Conservation (phyloP, 2,329 filamentous ascomycete species). For the Xylariaceae sp. region DNA sequence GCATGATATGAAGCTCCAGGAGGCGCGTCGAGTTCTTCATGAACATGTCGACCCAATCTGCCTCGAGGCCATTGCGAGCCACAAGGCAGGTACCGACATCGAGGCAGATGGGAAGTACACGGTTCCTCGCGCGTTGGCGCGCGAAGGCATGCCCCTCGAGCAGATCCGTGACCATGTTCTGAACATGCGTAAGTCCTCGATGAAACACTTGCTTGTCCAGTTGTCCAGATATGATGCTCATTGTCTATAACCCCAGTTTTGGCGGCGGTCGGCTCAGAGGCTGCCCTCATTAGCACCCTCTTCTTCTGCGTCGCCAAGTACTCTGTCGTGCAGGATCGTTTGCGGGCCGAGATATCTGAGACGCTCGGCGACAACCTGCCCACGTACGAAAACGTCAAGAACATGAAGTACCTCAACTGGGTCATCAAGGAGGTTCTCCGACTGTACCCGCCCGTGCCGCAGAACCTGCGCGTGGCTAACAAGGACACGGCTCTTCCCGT, state of each 20-base stretch:
- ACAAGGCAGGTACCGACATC: neutral
- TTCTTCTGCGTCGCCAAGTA: no score
- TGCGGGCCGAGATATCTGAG: slow-evolving; percentile 38
- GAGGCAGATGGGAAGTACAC: no score
- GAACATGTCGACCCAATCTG: neutral
- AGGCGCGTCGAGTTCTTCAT: neutral
- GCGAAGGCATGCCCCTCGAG: no score
- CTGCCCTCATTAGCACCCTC: no score
- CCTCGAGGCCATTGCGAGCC: neutral
- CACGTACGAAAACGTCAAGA: slow-evolving; percentile 46
- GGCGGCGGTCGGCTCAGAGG: no score
- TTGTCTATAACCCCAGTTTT: no score
- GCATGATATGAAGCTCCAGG: neutral
- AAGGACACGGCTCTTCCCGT: slow-evolving; percentile 33
- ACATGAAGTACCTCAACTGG: slow-evolving; percentile 7
- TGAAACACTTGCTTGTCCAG: no score
- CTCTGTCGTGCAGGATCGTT: no score
- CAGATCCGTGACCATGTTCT: no score
- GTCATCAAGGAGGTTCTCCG: slow-evolving; percentile 4
- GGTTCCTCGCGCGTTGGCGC: no score
- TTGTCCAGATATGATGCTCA: no score
- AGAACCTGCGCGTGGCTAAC: slow-evolving; percentile 21
- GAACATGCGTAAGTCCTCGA: no score
- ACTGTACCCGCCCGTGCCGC: slow-evolving; percentile 16
- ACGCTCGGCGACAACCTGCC: slow-evolving; percentile 33